Conservation (phyloP, 2,329 filamentous ascomycete species). For the Beauveria scarabaeidicola region DNA sequence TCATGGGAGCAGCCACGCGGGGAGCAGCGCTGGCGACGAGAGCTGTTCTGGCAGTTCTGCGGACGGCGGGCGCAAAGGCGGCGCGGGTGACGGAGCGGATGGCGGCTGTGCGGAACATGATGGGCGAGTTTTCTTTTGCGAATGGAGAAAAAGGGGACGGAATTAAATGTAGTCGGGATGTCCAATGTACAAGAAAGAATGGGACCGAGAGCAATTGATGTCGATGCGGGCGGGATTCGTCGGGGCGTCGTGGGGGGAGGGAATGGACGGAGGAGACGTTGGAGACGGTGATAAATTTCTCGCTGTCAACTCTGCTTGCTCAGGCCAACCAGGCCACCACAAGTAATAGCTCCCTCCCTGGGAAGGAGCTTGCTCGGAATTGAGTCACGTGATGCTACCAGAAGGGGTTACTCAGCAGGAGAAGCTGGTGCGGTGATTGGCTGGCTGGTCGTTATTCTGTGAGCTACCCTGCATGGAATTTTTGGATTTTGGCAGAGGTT, state of each 20-base stretch:
- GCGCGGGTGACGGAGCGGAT: slow-evolving; percentile 68
- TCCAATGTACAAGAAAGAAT: slow-evolving; percentile 3
- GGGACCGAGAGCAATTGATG: neutral
- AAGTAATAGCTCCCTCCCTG: neutral
- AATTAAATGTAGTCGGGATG: neutral
- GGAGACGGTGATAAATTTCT: slow-evolving; percentile 37
- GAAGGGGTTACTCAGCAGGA: slow-evolving; percentile 8
- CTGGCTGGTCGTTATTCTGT: neutral
- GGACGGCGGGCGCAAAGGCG: slow-evolving; percentile 47
- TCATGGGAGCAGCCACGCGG: slow-evolving; percentile 50
- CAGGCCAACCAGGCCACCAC: neutral
- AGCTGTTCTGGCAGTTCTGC: slow-evolving; percentile 52
- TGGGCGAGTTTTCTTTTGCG: slow-evolving; percentile 2
- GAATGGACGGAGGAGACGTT: neutral
- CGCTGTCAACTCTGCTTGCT: slow-evolving; percentile 18
- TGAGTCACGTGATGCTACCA: slow-evolving; percentile 20
- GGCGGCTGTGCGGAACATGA: slow-evolving; percentile 84
- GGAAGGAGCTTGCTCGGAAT: neutral
- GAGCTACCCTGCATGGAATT: neutral
- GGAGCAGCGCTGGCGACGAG: slow-evolving; percentile 44
- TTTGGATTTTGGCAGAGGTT: neutral
- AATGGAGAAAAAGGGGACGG: neutral
- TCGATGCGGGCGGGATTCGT: slow-evolving; percentile 11
- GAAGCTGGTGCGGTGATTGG: neutral
- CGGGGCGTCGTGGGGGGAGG: slow-evolving; percentile 14